Evolutionary conservation across 106 monocot species (phyloP), one percentile per base, ranked within the genome.

Genomic region (Platanthera guangdongensis): DNA sequence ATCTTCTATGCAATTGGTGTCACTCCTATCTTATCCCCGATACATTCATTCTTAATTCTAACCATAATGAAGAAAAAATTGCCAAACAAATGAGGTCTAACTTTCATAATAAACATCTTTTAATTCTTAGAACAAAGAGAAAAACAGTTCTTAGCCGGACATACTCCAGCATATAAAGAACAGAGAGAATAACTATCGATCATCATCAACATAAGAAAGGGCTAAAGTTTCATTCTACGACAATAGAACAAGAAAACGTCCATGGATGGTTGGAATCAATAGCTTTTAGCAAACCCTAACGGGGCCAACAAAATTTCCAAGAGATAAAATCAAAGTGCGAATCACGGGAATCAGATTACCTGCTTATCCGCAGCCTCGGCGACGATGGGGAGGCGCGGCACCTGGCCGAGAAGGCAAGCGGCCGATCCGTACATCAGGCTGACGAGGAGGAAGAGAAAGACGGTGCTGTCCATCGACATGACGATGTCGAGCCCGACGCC

Each of bases 351-450:
- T 93, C 87, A 96, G 83, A 93, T 85, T 71, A 97, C 86, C 80
- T 97, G 96, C 57, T 84, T 75, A 21, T 97, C 96, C 9, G 96
- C 96, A 2, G 96, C 93, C 19, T 97, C 96, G 1, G 96, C 96
- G 9, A 97, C 94, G 16, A 97, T 76, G 7, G 96, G 93, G 68
- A 97, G 69, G 77, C 93, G 78, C 6, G 96, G 93, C 5, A 89
- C 19, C 74, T 85, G 84, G 4, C 96, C 96, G 6, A 94, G 71
- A 22, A 97, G 47, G 78, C 96, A 97, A 8, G 89, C 68, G 1
- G 74, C 72, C 7, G 91, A 93, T 5, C 96, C 96, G 25, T 93
- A 97, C 15, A 91, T 15, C 70, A 97, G 46, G 30, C 82, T 89
- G 54, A 91, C 83, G 18, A 91, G 78, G 53, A 96, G 80, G 78